Percentiles rank a stretch among this genome's conserved stretches.
These are phyloP conservation scores for Ogataea paraovalis DNA, from an alignment of 805 yeast species.

Conservation along the genomic window DNA sequence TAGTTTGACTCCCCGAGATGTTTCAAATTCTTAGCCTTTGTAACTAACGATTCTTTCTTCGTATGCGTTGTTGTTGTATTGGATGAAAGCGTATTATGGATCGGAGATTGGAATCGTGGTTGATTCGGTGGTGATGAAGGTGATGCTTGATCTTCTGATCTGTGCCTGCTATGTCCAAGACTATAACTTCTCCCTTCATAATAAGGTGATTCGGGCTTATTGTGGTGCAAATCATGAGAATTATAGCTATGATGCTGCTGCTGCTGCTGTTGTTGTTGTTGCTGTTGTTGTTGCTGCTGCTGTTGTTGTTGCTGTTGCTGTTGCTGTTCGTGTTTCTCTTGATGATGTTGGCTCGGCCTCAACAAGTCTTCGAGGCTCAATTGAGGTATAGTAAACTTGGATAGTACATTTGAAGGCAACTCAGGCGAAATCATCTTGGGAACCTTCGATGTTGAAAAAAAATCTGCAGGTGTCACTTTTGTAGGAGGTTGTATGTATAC, in stretches of 20 bases:
- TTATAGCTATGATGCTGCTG: not conserved
- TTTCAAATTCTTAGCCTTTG: slow-evolving; percentile 11
- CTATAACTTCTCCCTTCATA: not conserved
- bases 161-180: not conserved
- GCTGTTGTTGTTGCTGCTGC: not conserved
- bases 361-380: slow-evolving; percentile 14
- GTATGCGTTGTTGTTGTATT: not conserved
- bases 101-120: not conserved
- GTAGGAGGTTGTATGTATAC: not conserved
- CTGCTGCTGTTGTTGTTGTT: not conserved
- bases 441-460: slow-evolving; percentile 7
- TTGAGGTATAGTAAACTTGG: slow-evolving; percentile 15
- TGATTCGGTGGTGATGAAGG: not conserved
- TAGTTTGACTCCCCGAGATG: slow-evolving; percentile 17
- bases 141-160: not conserved
- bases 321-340: no score
- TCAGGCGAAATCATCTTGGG: slow-evolving; percentile 19
- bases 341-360: not conserved
- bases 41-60: slow-evolving; percentile 1
- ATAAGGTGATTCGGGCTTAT: not conserved
- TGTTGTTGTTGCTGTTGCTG: no score
- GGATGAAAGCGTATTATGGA: not conserved
- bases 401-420: slow-evolving; percentile 14
- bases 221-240: no score
- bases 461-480: slow-evolving; percentile 2